A percentile compares a stretch with the other conserved stretches of the same genome.
Evolutionary conservation across 2,329 filamentous ascomycete species (phyloP).

Genomic region (Bertia moriformis): DNA sequence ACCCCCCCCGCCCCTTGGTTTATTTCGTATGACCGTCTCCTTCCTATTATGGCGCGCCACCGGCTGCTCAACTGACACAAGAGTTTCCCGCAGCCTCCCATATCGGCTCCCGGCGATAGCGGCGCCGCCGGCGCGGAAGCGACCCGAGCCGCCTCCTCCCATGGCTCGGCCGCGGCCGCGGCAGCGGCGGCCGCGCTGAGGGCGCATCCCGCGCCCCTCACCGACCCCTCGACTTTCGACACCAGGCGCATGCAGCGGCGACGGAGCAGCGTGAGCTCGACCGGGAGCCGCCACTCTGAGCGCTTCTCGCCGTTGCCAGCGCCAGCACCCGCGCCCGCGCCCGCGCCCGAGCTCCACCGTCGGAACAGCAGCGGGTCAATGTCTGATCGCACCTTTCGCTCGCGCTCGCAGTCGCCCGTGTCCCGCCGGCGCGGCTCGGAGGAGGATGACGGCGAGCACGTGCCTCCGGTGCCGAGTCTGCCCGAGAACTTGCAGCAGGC

Average conservation of each 20-base stretch:
- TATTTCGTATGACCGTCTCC: too few relatives aligned
- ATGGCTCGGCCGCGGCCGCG: too few relatives aligned
- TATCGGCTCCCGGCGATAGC: not conserved
- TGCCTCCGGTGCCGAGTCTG: not conserved
- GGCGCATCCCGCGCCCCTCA: not conserved
- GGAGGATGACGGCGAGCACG: not conserved
- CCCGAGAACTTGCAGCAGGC: not conserved
- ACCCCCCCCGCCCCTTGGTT: too few relatives aligned
- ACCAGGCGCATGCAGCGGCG: not conserved
- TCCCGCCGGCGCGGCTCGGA: not conserved
- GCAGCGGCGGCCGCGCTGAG: not conserved
- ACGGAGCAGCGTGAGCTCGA: not conserved
- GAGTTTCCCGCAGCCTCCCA: too few relatives aligned
- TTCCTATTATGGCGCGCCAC: too few relatives aligned
- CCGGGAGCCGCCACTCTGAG: too few relatives aligned
- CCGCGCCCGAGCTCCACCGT: not conserved
- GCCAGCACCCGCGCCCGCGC: not conserved
- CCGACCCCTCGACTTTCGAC: not conserved
- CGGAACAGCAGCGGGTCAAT: not conserved
- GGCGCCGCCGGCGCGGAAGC: not conserved
- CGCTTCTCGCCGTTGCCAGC: not conserved
- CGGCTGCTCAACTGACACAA: too few relatives aligned
- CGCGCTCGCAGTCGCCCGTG: not conserved
- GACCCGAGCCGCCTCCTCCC: not conserved
- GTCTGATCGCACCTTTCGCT: not conserved